These are phyloP conservation scores for Paragyromitra xinjiangensis DNA, from an alignment of 495 filamentous ascomycete genomes.

Conservation along the genomic window DNA sequence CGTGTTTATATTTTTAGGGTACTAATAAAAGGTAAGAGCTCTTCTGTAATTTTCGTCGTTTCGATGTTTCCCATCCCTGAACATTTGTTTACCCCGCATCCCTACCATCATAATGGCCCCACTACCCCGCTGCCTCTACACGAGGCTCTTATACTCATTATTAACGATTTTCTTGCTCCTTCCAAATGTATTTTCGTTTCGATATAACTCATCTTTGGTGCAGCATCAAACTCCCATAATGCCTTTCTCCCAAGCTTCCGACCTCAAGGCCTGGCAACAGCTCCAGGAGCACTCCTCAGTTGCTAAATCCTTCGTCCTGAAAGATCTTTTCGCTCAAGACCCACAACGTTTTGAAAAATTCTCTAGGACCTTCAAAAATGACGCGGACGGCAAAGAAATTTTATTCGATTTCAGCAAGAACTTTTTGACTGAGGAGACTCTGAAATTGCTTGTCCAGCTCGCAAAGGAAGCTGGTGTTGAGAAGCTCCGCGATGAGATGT, in stretches of 20 bases:
- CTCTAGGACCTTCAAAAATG: constrained; percentile 82
- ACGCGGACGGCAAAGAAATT: constrained; percentile 76
- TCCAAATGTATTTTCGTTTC: constrained; percentile 11
- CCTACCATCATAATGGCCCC: constrained; percentile 35
- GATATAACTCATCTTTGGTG: constrained; percentile 26
- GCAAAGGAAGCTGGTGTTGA: constrained; percentile 90
- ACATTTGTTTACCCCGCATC: constrained; percentile 51
- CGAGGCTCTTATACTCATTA: constrained; percentile 19
- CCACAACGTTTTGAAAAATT: constrained; percentile 89
- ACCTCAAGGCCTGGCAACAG: constrained; percentile 82
- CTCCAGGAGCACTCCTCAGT: constrained; percentile 89
- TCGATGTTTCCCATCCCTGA: constrained; percentile 42
- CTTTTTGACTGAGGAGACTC: constrained; percentile 90
- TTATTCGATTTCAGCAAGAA: constrained; percentile 99
- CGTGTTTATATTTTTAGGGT: neutral
- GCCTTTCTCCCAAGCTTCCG: constrained; percentile 76
- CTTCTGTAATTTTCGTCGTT: constrained; percentile 21
- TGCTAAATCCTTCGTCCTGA: constrained; percentile 87
- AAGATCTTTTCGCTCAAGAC: constrained; percentile 90
- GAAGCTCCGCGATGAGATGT: constrained; percentile 95
- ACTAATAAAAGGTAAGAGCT: constrained; percentile 12
- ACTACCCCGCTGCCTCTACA: constrained; percentile 33
- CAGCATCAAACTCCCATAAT: constrained; percentile 44
- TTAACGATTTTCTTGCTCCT: constrained; percentile 18
- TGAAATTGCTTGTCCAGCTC: constrained; percentile 83